A percentile compares a stretch with the other conserved stretches of the same genome.
phyloP scores from a whole-genome alignment of 2,329 filamentous ascomycete species.

The Sporothrix pallida region DNA sequence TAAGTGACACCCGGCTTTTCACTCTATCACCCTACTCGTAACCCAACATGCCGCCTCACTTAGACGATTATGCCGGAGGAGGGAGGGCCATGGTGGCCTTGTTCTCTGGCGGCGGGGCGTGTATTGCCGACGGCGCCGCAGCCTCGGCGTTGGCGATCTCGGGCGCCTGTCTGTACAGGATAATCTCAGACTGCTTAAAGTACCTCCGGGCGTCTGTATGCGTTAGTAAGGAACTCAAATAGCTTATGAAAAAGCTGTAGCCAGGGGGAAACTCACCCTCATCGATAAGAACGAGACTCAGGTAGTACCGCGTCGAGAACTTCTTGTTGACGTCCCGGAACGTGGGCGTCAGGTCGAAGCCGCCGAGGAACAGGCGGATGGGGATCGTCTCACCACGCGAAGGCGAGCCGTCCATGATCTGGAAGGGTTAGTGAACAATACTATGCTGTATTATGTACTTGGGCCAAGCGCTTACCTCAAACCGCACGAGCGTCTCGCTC shows the following conservation, averaged over 20 bases:
- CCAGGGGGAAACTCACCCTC: slow-evolving; percentile 65
- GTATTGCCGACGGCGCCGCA: slow-evolving; percentile 36
- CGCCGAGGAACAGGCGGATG: slow-evolving; percentile 93
- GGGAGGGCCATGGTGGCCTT: slow-evolving; percentile 52
- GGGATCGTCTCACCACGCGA: slow-evolving; percentile 94
- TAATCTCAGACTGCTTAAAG: slow-evolving; percentile 99
- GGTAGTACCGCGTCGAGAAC: slow-evolving; percentile 96
- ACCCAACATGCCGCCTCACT: background rate
- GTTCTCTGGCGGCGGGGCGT: slow-evolving; percentile 54
- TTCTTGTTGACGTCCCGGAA: slow-evolving; percentile 99
- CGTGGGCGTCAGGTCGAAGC: slow-evolving; percentile 95
- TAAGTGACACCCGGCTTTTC: background rate
- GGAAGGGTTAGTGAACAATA: background rate
- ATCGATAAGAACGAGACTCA: slow-evolving; percentile 93
- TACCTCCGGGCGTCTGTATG: slow-evolving; percentile 84
- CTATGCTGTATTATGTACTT: background rate
- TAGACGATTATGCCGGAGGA: slow-evolving; percentile 33
- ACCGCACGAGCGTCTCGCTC: slow-evolving; percentile 95
- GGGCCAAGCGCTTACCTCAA: slow-evolving; percentile 69
- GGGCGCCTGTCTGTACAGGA: slow-evolving; percentile 84
- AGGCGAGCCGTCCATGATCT: slow-evolving; percentile 99
- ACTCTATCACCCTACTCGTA: background rate
- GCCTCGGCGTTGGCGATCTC: slow-evolving; percentile 56
- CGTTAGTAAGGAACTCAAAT: slow-evolving; percentile 33
- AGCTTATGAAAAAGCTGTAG: background rate